phyloP scores from a whole-genome alignment of 495 filamentous ascomycete species.

The Annulohypoxylon stygium region DNA sequence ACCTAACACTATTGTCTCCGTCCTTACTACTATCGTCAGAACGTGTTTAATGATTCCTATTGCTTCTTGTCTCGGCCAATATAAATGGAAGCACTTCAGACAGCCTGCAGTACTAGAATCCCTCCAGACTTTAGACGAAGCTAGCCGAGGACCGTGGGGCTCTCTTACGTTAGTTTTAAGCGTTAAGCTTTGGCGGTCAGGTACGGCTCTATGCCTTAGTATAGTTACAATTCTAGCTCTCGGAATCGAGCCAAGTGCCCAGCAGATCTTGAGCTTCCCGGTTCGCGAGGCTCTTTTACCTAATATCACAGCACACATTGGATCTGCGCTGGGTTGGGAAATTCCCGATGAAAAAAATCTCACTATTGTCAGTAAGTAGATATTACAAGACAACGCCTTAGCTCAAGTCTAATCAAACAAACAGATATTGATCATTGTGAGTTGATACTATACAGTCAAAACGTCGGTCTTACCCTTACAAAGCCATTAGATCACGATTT shows the following conservation, averaged over 20 bases:
- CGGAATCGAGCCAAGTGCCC: slow-evolving; percentile 39
- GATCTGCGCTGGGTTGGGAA: no score
- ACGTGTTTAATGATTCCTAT: slow-evolving; percentile 12
- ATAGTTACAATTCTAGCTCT: slow-evolving; percentile 11
- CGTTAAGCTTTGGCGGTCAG: not conserved
- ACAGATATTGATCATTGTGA: no score
- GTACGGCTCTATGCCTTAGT: not conserved
- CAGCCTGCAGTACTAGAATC: not conserved
- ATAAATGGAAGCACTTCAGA: slow-evolving; percentile 13
- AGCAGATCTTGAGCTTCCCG: slow-evolving; percentile 35
- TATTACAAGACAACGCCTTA: no score
- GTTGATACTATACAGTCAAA: no score
- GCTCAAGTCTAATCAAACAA: no score
- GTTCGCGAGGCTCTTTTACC: not conserved
- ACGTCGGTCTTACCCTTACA: no score
- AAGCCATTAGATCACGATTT: no score
- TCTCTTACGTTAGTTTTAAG: not conserved
- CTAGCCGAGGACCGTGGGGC: slow-evolving; percentile 20
- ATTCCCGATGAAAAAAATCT: no score
- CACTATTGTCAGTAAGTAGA: no score
- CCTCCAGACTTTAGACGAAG: slow-evolving; percentile 13
- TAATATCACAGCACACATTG: slow-evolving; percentile 14
- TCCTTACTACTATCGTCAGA: not conserved
- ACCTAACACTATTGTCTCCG: slow-evolving; percentile 11
- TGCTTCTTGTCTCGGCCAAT: slow-evolving; percentile 18